phyloP scores from a whole-genome alignment of 116 monocot species.

The Trichopus zeylanicus region DNA sequence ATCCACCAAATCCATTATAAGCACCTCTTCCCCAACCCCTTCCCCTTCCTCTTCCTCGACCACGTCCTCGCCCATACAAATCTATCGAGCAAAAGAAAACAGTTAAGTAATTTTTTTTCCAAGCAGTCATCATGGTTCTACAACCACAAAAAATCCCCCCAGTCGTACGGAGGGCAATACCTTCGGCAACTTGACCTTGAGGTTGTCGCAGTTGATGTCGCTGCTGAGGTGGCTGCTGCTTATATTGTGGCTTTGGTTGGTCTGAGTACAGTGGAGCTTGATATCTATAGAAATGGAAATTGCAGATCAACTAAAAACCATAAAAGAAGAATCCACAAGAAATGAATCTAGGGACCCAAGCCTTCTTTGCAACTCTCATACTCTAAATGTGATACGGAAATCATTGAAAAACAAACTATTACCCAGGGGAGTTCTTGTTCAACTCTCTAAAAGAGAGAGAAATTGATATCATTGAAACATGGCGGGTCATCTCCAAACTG shows the following conservation, averaged over 20 bases:
- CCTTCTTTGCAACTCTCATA: not conserved
- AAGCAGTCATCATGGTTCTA: not conserved
- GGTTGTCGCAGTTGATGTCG: slow-evolving; percentile 30
- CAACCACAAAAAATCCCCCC: not conserved
- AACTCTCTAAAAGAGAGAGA: slow-evolving; percentile 53
- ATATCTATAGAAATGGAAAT: slow-evolving; percentile 26
- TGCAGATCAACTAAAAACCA: slow-evolving; percentile 7
- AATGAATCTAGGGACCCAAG: not conserved
- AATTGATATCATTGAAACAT: slow-evolving; percentile 95
- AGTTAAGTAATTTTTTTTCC: too few relatives aligned
- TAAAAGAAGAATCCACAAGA: not conserved
- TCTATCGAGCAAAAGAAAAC: slow-evolving; percentile 18
- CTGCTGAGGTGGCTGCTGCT: slow-evolving; percentile 34
- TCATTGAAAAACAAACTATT: slow-evolving; percentile 5
- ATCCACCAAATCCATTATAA: slow-evolving; percentile 51
- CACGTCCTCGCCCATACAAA: slow-evolving; percentile 68
- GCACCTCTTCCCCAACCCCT: slow-evolving; percentile 62
- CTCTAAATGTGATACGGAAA: not conserved
- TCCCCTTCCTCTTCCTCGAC: slow-evolving; percentile 79
- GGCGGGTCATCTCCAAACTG: slow-evolving; percentile 84
- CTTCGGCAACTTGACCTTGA: slow-evolving; percentile 48
- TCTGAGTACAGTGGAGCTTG: slow-evolving; percentile 47
- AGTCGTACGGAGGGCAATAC: slow-evolving; percentile 14
- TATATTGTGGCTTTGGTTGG: slow-evolving; percentile 37
- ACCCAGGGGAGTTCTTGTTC: slow-evolving; percentile 80